phyloP scores from a whole-genome alignment of 148 eudicot species.

The Gaultheria prostrata region DNA sequence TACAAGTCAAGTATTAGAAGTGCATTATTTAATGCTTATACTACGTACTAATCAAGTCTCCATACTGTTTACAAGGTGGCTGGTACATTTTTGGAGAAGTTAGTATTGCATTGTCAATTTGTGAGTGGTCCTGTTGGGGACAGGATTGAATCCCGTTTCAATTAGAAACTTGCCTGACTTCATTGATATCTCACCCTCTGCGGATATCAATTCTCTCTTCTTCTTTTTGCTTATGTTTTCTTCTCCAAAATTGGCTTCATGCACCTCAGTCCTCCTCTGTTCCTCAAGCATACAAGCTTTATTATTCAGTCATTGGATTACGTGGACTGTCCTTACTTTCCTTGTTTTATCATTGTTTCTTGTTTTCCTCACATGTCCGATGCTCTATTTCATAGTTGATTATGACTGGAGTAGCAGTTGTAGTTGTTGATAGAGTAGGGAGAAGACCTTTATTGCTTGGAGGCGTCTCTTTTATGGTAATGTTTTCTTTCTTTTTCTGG shows the following conservation, averaged over 20 bases:
- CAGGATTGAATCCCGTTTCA: background rate
- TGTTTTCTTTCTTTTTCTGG: background rate
- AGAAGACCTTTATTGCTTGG: slow-evolving; percentile 96
- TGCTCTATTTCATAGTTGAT: slow-evolving; percentile 49
- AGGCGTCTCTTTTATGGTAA: slow-evolving; percentile 94
- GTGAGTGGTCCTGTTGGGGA: background rate
- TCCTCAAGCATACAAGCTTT: background rate
- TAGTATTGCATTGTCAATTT: background rate
- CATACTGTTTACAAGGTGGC: background rate
- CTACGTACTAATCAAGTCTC: background rate
- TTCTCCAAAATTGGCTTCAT: background rate
- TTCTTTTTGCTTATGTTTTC: background rate
- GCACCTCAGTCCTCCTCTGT: background rate
- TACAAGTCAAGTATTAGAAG: background rate
- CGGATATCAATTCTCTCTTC: background rate
- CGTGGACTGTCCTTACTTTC: background rate
- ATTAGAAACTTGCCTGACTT: background rate
- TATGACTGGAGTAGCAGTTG: slow-evolving; percentile 83
- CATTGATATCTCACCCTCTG: background rate
- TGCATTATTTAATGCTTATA: background rate
- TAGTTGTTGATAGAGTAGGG: slow-evolving; percentile 82
- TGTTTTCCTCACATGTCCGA: background rate
- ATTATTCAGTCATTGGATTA: background rate
- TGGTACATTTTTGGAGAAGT: background rate
- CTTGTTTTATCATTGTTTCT: background rate